A percentile compares a stretch with the other conserved stretches of the same genome.
These are phyloP conservation scores for Talaromyces sp. DNA, from an alignment of 2,329 filamentous ascomycete species.

Conservation along the genomic window DNA sequence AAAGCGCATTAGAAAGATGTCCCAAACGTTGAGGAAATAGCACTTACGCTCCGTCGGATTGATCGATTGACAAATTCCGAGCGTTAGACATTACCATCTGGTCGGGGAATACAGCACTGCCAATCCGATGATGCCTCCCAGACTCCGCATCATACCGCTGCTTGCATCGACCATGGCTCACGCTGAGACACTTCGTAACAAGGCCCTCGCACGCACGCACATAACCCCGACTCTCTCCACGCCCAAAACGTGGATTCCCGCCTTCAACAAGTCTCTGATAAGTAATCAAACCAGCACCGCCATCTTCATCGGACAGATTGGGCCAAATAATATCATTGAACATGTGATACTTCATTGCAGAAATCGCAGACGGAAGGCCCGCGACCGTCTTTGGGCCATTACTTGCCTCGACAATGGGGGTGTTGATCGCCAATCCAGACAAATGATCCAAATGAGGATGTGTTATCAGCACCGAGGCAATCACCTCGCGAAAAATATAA, in stretches of 20 bases:
- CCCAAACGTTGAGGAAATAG: background rate
- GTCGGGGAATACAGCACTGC: constrained; percentile 47
- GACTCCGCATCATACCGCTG: constrained; percentile 57
- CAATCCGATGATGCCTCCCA: constrained; percentile 60
- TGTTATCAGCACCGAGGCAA: constrained; percentile 88
- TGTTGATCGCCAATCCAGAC: constrained; percentile 88
- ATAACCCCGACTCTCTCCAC: constrained; percentile 78
- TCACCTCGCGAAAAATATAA: constrained; percentile 72
- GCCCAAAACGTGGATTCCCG: constrained; percentile 78
- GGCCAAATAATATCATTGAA: constrained; percentile 99
- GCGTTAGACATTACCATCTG: constrained; percentile 47
- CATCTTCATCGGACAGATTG: constrained; percentile 93
- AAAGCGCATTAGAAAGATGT: constrained; percentile 1
- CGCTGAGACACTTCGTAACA: constrained; percentile 80
- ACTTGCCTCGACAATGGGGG: constrained; percentile 76
- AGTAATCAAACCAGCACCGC: constrained; percentile 86
- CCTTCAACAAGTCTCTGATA: constrained; percentile 87
- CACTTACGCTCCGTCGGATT: constrained; percentile 35
- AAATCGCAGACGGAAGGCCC: constrained; percentile 82
- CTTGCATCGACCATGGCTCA: constrained; percentile 88
- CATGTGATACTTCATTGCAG: constrained; percentile 87
- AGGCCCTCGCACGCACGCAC: constrained; percentile 84
- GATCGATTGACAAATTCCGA: constrained; percentile 34
- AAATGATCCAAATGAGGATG: constrained; percentile 98
- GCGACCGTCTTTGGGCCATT: constrained; percentile 79